Evolutionary conservation across 2,329 filamentous ascomycete species (phyloP).

Genomic region (Aspergillus ochraceus): DNA sequence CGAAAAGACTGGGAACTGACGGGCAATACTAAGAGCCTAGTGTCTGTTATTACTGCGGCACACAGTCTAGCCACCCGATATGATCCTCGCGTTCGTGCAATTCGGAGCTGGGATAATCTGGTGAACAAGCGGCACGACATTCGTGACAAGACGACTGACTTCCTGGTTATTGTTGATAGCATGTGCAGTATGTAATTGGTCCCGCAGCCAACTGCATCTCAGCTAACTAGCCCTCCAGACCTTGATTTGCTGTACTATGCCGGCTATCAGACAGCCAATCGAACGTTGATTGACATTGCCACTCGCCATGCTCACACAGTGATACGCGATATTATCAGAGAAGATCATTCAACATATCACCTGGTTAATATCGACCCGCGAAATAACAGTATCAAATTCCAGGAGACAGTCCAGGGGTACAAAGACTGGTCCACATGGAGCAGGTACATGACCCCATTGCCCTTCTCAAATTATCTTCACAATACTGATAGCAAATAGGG

Average conservation of each 20-base stretch:
- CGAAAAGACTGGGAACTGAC: constrained; percentile 51
- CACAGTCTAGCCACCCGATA: constrained; percentile 34
- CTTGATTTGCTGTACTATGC: constrained; percentile 43
- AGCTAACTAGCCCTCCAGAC: constrained; percentile 8
- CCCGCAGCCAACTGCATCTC: background rate
- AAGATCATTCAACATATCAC: constrained; percentile 22
- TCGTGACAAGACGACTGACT: constrained; percentile 1
- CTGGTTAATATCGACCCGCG: constrained; percentile 17
- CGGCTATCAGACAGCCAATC: constrained; percentile 25
- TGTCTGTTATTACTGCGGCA: constrained; percentile 15
- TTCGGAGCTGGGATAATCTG: constrained; percentile 31
- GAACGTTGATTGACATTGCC: constrained; percentile 29
- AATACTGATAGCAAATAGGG: constrained; percentile 12
- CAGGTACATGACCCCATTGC: background rate
- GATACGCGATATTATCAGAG: constrained; percentile 11
- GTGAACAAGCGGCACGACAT: constrained; percentile 2
- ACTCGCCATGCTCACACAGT: constrained; percentile 19
- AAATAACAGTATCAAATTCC: constrained; percentile 15
- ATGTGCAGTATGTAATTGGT: constrained; percentile 4
- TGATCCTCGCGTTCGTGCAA: constrained; percentile 38
- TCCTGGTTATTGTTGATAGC: constrained; percentile 13
- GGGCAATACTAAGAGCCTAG: constrained; percentile 10
- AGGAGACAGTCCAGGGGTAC: constrained; percentile 26
- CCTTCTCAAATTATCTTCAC: background rate
- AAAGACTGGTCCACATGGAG: constrained; percentile 23